Conservation (phyloP, 2,329 filamentous ascomycete species). For the Arthroderma uncinatum region DNA sequence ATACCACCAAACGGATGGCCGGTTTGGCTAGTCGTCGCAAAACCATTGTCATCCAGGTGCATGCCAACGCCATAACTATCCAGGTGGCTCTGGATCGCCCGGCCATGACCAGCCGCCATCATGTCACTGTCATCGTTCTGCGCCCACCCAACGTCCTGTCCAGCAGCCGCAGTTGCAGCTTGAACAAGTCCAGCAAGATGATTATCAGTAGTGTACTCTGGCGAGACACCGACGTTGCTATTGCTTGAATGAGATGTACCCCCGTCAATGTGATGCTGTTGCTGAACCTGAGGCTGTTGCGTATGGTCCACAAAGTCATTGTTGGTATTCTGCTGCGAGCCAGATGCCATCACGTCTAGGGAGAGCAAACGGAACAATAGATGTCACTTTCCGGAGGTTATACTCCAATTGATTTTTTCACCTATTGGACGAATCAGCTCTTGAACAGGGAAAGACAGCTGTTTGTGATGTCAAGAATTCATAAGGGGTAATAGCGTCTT, state of each 20-base stretch:
- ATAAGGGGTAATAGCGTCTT: too few relatives aligned
- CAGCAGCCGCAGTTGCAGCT: constrained; percentile 36
- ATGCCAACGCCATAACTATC: constrained; percentile 31
- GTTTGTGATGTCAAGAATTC: too few relatives aligned
- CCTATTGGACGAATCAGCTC: neutral
- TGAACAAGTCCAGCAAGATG: constrained; percentile 38
- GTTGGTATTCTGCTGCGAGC: neutral
- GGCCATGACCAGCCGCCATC: constrained; percentile 40
- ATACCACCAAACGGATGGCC: constrained; percentile 4
- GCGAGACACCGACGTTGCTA: neutral
- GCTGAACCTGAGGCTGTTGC: constrained; percentile 6
- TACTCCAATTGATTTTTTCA: neutral
- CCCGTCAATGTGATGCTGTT: constrained; percentile 7
- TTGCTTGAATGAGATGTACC: constrained; percentile 6
- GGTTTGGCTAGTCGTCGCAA: constrained; percentile 13
- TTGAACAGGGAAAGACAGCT: too few relatives aligned
- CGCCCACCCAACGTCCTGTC: constrained; percentile 19
- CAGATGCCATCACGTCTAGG: neutral
- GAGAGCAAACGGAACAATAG: too few relatives aligned
- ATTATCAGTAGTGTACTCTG: constrained; percentile 18
- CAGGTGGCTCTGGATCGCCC: constrained; percentile 29
- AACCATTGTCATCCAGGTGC: constrained; percentile 30
- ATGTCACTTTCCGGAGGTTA: too few relatives aligned
- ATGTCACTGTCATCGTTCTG: constrained; percentile 16
- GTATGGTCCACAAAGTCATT: constrained; percentile 9